Base-by-base conservation (phyloP, 1,139 yeast genomes). In the Yamadazyma atmosphaerica region DNA sequence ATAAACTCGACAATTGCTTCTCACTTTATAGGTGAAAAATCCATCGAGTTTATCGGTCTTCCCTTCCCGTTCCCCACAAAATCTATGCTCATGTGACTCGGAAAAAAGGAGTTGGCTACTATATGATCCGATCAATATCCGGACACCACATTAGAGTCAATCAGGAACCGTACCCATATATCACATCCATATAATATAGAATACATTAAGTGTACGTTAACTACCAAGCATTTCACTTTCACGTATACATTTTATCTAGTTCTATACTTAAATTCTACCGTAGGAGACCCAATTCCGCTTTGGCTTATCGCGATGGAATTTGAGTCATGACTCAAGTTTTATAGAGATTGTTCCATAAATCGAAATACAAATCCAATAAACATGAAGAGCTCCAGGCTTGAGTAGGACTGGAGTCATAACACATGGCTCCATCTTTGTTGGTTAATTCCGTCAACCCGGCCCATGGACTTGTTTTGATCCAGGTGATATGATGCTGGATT, bases 361-460 rank as follows among this genome's bases (percentile, higher is more conserved):
- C 96, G 47, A 74, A 73, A 60, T 82, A 86, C 42, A 92, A 65
- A 57, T 92, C 98, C 36, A 92, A 64, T 44, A 92, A 64, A 52
- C 96, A 86, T 3, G 94, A 84, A 0, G 89, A 67, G 56, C 95
- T 86, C 98, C 98, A 92, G 0, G 98, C 98, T 60, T 92, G 98
- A 0, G 97, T 83, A 3, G 98, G 96, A 49, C 95, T 85, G 2
- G 96, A 86, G 58, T 92, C 98, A 12, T 61, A 54, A 60, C 98
- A 92, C 10, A 81, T 51, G 28, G 69, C 81, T 4, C 98, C 98
- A 53, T 85, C 83, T 60, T 86, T 87, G 57, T 92, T 89, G 5
- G 98, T 89, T 55, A 92, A 71, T 58, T 92, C 98, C 0, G 98
- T 81, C 47, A 92, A 65, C 0, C 98, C 98, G 0, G 95, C 88